Base-by-base conservation (phyloP, 2,329 filamentous ascomycete genomes). In the Aulographum hederae region DNA sequence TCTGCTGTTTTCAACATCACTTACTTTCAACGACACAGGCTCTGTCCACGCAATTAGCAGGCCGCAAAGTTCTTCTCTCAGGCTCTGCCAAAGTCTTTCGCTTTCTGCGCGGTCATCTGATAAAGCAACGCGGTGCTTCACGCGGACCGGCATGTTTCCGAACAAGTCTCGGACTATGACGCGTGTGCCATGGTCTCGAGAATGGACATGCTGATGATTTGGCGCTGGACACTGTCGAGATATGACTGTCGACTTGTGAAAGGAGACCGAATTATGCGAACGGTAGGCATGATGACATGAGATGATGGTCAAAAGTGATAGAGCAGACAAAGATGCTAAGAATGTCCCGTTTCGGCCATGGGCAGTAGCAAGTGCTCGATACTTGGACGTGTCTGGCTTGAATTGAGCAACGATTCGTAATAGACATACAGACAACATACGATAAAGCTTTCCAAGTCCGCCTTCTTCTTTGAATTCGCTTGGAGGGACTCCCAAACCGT, bases 81-180 rank as follows among this genome's bases (percentile, higher is more conserved):
- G 53, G 1, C 52, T 52, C 18, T 72, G 65, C 71, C 79, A 86
- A 32, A 78, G 65, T 39, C 65, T 76, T 14, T 65, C 62, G 3
- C 65, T 51, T 30, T 73, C 58, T 16, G 58, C 46, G 8, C 36
- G 61, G 40, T 41, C 60, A 62, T 43, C 69, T 57, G 25, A 61
- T 49, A 39, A 54, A 3, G 71, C 41, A 0, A 68, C 68, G 38
- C 84, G 68, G 42, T 84, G 78, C 47, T 89, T 92, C 17, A 91
- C 75, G 11, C 86, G 73, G 10, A 94, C 86, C 0, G 86, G 84
- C 69, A 94, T 80, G 36, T 74, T 78, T 0, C 85, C 84, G 52
- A 94, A 95, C 1, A 94, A 58, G 48, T 93, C 75, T 34, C 74
- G 69, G 4, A 92, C 76, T 0, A 65, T 65, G 2, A 86, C 72